Base-by-base conservation (phyloP, 352 stramenopile species). In the Phytophthora palmivora region DNA sequence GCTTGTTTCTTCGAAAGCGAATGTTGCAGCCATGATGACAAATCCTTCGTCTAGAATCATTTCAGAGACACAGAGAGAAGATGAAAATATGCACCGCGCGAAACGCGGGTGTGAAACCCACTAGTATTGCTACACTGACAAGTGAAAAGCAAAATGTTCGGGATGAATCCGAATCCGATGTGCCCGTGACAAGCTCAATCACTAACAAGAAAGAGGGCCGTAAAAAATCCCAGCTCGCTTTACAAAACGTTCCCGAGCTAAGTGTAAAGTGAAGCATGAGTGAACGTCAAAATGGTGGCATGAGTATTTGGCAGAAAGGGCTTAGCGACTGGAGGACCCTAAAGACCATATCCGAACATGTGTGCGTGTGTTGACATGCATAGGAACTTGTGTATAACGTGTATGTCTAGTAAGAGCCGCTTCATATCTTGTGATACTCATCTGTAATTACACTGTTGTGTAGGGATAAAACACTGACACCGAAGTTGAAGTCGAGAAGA, bases 231-330 rank as follows among this genome's bases (percentile, higher is more conserved):
- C 41, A 47, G 41, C 12, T 47, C 41, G 41, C 19, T 47, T 47
- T n/a, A 33, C 30, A 21, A 47, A 47, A 21, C 30, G 41, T 4
- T 19, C 21, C 41, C 41, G 41, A 47, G 41, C 41, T 19, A 47
- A 30, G 41, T 47, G 12, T 47, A n/a, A n/a, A n/a, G n/a, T n/a
- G n/a, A n/a, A n/a, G n/a, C n/a, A n/a, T n/a, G n/a, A n/a, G n/a
- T n/a, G 41, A 47, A 5, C 21, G 41, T 33, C 41, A 47, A 10
- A 2, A 2, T 33, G 2, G 41, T 33, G 41, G 11, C 41, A 47
- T 47, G 21, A 47, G 41, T 19, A 47, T 47, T 47, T 47, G 41
- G 41, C 41, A 32, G 41, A 19, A 32, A 47, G 41, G 41, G 21
- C 41, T 47, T 30, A 47, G 21, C 19, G 11, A 47, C 41, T 47